Conservation (phyloP, 192 early-diverging fungal species). For the Thamnidium elegans region DNA sequence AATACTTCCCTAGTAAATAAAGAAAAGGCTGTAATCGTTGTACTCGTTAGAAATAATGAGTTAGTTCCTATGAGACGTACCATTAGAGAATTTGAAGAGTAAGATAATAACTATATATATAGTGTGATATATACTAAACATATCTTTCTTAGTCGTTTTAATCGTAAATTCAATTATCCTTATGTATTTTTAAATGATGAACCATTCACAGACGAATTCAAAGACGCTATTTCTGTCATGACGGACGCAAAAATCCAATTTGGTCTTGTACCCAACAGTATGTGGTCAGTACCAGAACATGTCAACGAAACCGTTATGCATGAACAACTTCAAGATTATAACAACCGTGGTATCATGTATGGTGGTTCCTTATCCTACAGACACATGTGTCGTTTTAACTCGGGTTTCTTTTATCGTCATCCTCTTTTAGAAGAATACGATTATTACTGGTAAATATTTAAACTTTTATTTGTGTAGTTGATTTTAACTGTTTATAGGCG, state of each 20-base stretch:
- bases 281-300: constrained; percentile 73
- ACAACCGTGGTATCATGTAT: constrained; percentile 59
- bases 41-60: constrained; percentile 71
- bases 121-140: neutral
- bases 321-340: constrained; percentile 54
- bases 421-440: constrained; percentile 54
- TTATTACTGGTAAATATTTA: constrained; percentile 70
- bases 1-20: neutral
- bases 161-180: constrained; percentile 67
- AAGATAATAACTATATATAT: constrained; percentile 6
- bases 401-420: constrained; percentile 57
- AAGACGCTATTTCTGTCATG: constrained; percentile 36
- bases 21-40: constrained; percentile 61
- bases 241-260: constrained; percentile 56
- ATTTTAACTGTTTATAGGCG: constrained; percentile 50
- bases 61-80: constrained; percentile 59
- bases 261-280: constrained; percentile 67
- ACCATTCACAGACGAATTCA: constrained; percentile 66
- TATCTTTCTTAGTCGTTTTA: constrained; percentile 55
- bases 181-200: constrained; percentile 78
- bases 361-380: constrained; percentile 74
- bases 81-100: constrained; percentile 67
- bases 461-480: neutral
- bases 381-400: constrained; percentile 81
- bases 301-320: constrained; percentile 66